phyloP scores from a whole-genome alignment of 139 green algal genomes.

The Chlamydomonas sp. region DNA sequence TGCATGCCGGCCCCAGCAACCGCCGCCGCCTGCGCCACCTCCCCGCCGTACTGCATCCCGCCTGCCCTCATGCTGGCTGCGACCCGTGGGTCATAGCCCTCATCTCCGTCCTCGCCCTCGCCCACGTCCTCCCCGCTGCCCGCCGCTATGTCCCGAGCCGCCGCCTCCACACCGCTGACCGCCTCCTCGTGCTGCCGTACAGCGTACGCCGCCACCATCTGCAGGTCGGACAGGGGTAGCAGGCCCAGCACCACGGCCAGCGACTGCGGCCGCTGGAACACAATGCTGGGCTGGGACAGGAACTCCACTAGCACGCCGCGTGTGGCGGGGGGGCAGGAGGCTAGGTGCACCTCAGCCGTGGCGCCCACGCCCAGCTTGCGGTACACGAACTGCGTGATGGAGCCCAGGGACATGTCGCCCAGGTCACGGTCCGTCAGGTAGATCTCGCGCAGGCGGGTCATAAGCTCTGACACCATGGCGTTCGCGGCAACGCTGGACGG shows the following conservation, averaged over 20 bases:
- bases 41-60: neutral
- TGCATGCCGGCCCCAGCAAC: neutral
- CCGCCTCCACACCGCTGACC: slow-evolving; percentile 26
- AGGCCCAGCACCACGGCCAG: slow-evolving; percentile 61
- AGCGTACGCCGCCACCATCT: slow-evolving; percentile 65
- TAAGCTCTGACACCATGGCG: slow-evolving; percentile 60
- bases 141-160: slow-evolving; percentile 20
- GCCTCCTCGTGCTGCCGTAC: slow-evolving; percentile 49
- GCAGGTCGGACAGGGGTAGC: slow-evolving; percentile 58
- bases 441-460: slow-evolving; percentile 60
- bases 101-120: neutral
- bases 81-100: neutral
- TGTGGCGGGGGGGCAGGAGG: slow-evolving; percentile 27
- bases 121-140: slow-evolving; percentile 10
- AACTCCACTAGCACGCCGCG: slow-evolving; percentile 54
- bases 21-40: neutral
- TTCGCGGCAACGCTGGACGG: slow-evolving; percentile 2
- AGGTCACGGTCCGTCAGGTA: slow-evolving; percentile 45
- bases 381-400: slow-evolving; percentile 64
- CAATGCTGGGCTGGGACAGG: slow-evolving; percentile 50
- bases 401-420: slow-evolving; percentile 58
- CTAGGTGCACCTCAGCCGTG: slow-evolving; percentile 1
- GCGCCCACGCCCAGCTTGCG: slow-evolving; percentile 49
- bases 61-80: slow-evolving; percentile 6
- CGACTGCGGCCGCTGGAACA: slow-evolving; percentile 56